Conservation (phyloP, 2,329 filamentous ascomycete species). For the Fusarium sp. region DNA sequence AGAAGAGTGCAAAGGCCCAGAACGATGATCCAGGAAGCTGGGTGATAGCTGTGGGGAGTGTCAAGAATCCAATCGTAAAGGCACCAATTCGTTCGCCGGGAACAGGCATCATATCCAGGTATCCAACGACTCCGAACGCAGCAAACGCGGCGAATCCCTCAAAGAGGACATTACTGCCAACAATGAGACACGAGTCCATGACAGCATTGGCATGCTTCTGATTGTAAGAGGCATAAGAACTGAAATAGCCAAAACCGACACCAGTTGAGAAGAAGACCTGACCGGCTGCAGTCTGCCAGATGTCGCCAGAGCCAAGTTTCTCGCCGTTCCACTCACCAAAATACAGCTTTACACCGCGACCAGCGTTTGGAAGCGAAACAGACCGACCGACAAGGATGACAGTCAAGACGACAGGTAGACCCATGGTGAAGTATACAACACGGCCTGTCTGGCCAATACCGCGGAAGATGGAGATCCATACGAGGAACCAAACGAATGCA, state of each 20-base stretch:
- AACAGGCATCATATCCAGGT: constrained; percentile 49
- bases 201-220: constrained; percentile 66
- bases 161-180: constrained; percentile 63
- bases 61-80: constrained; percentile 67
- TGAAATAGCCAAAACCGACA: constrained; percentile 68
- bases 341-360: constrained; percentile 59
- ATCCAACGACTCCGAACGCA: constrained; percentile 65
- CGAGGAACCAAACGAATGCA: constrained; percentile 66
- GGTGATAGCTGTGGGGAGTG: constrained; percentile 63
- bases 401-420: constrained; percentile 64
- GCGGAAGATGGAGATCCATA: constrained; percentile 68
- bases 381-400: constrained; percentile 65
- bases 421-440: constrained; percentile 71
- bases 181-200: constrained; percentile 66
- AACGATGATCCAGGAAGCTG: constrained; percentile 67
- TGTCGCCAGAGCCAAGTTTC: constrained; percentile 58
- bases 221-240: constrained; percentile 67
- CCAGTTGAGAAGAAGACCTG: constrained; percentile 70
- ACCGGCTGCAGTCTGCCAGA: constrained; percentile 69
- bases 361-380: constrained; percentile 62
- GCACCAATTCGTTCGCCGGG: constrained; percentile 56
- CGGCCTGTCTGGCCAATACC: constrained; percentile 66
- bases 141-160: constrained; percentile 61
- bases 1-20: constrained; percentile 67
- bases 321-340: constrained; percentile 58